A percentile compares a stretch with the other conserved stretches of the same genome.
Evolutionary conservation across 352 stramenopile species (phyloP).

Genomic region (Phytopythium sindhum): DNA sequence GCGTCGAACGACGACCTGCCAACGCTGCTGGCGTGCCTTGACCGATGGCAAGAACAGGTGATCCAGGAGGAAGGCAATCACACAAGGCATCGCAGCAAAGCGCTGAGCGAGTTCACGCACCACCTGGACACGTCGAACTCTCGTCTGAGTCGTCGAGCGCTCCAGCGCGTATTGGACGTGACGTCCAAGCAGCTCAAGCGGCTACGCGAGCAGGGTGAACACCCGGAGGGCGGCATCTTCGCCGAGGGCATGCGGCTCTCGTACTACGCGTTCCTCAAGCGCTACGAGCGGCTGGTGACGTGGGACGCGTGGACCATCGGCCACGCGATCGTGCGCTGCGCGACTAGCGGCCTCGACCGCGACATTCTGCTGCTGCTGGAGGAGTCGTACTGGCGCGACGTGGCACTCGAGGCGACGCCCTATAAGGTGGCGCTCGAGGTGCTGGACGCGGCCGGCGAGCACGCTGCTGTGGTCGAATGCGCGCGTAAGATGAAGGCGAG

Average conservation of each 20-base stretch:
- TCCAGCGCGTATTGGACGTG: constrained; percentile 55
- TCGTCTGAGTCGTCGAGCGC: constrained; percentile 38
- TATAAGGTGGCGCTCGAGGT: constrained; percentile 48
- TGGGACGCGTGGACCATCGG: constrained; percentile 52
- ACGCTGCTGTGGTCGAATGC: constrained; percentile 28
- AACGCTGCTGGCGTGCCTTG: constrained; percentile 54
- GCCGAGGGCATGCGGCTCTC: constrained; percentile 50
- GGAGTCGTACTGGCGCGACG: constrained; percentile 25
- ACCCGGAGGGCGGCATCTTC: constrained; percentile 18
- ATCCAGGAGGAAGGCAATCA: background rate
- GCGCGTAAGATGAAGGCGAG: constrained; percentile 26
- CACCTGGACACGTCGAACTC: constrained; percentile 12
- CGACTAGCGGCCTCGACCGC: constrained; percentile 28
- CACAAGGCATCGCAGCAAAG: background rate
- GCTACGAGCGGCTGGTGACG: constrained; percentile 45
- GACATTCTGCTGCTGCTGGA: constrained; percentile 49
- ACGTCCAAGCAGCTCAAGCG: constrained; percentile 50
- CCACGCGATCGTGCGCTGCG: constrained; percentile 49
- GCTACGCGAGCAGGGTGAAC: constrained; percentile 19
- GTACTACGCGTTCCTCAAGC: constrained; percentile 47
- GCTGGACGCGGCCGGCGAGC: constrained; percentile 25
- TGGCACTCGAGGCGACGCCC: constrained; percentile 37
- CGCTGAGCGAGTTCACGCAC: constrained; percentile 3
- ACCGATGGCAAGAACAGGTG: constrained; percentile 50
- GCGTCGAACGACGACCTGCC: constrained; percentile 59